A percentile compares a stretch with the other conserved stretches of the same genome.
Evolutionary conservation across 495 filamentous ascomycete genomes (phyloP).

Genomic region (Diplogelasinospora grovesii): DNA sequence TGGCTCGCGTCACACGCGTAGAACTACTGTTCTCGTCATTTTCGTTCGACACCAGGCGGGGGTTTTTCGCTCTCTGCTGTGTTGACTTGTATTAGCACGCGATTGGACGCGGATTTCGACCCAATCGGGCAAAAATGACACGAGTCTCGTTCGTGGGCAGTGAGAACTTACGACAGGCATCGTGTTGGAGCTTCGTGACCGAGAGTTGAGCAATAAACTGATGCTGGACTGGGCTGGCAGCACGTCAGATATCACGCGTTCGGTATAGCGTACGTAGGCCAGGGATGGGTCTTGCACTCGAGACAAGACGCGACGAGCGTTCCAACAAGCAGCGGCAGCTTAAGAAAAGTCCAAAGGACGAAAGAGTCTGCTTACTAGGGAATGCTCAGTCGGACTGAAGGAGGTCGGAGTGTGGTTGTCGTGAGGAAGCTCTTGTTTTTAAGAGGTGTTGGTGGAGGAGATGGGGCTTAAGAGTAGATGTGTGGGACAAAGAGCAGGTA

Average conservation of each 20-base stretch:
- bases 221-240: not conserved
- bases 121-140: not conserved
- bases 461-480: conserved; percentile 16
- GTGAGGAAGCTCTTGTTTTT: conserved; percentile 28
- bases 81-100: conserved; percentile 5
- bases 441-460: conserved; percentile 26
- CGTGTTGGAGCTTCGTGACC: too few relatives aligned
- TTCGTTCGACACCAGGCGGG: conserved; percentile 68
- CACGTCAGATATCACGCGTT: not conserved
- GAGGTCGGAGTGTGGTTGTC: conserved; percentile 12
- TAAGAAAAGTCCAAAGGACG: not conserved
- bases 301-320: too few relatives aligned
- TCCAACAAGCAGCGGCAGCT: too few relatives aligned
- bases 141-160: too few relatives aligned
- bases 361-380: not conserved
- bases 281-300: too few relatives aligned
- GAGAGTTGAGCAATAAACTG: too few relatives aligned
- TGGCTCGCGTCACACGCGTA: conserved; percentile 81
- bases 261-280: too few relatives aligned
- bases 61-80: conserved; percentile 17
- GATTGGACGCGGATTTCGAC: not conserved
- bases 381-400: conserved; percentile 1
- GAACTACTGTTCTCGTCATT: conserved; percentile 82
- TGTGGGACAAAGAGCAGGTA: conserved; percentile 23
- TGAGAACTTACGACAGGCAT: conserved; percentile 2